A percentile compares a stretch with the other conserved stretches of the same genome.
Evolutionary conservation across 345 rosid genomes (phyloP).

Genomic region (Jatropha curcas): DNA sequence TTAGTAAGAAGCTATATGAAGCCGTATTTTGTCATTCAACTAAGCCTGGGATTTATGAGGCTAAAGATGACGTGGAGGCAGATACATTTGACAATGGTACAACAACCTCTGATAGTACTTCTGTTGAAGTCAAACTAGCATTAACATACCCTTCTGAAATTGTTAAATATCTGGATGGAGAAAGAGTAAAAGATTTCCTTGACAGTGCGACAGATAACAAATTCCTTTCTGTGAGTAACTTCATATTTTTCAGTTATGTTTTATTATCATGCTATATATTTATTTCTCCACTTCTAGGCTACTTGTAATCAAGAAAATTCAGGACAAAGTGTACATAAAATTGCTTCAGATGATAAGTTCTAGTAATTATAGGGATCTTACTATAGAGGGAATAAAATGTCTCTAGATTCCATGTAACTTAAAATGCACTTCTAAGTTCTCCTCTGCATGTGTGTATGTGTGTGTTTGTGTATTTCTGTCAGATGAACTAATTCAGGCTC

Average conservation of each 20-base stretch:
- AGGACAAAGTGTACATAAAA: background rate
- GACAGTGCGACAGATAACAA: conserved; percentile 26
- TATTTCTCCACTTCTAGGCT: background rate
- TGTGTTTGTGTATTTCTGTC: background rate
- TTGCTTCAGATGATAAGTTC: background rate
- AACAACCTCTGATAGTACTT: conserved; percentile 36
- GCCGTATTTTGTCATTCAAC: conserved; percentile 36
- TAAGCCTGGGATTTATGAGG: conserved; percentile 30
- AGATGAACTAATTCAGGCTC: background rate
- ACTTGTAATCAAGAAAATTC: no score
- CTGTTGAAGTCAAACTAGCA: conserved; percentile 37
- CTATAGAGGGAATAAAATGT: background rate
- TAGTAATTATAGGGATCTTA: background rate
- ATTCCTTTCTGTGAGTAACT: conserved; percentile 39
- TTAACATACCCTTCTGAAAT: conserved; percentile 35
- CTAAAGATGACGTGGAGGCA: conserved; percentile 26
- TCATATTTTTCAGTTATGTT: background rate
- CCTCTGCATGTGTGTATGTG: no score
- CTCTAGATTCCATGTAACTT: background rate
- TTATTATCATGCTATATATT: background rate
- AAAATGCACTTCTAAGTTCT: no score
- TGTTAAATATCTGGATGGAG: conserved; percentile 30
- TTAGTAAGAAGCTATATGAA: conserved; percentile 55
- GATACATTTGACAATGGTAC: conserved; percentile 18
- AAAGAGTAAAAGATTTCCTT: conserved; percentile 25